Percentiles rank a stretch among this genome's conserved stretches.
Evolutionary conservation across 2,329 filamentous ascomycete species (phyloP).

Genomic region (Cadophora luteo-olivacea): DNA sequence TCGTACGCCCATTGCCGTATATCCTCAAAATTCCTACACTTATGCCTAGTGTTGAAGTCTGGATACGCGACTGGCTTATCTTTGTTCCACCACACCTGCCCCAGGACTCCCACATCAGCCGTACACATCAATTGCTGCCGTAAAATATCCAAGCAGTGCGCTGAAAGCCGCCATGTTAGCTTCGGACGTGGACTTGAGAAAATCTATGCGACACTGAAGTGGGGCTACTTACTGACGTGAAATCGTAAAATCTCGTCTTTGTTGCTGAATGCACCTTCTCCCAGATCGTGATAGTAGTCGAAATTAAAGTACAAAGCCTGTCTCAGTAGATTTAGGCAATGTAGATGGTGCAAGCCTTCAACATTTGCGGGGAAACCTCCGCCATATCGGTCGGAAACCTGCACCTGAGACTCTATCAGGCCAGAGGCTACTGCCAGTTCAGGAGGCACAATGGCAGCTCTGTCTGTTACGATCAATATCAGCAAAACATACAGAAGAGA

Average conservation of each 20-base stretch:
- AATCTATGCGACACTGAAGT: neutral
- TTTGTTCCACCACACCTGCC: conserved; percentile 59
- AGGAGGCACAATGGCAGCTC: conserved; percentile 48
- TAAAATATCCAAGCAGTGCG: conserved; percentile 60
- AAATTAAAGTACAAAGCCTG: conserved; percentile 58
- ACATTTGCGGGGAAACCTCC: conserved; percentile 56
- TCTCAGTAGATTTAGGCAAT: conserved; percentile 60
- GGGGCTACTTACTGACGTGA: conserved; percentile 54
- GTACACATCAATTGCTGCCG: conserved; percentile 62
- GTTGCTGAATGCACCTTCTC: conserved; percentile 54
- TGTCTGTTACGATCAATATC: conserved; percentile 42
- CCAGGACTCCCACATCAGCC: conserved; percentile 56
- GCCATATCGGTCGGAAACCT: conserved; percentile 54
- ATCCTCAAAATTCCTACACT: conserved; percentile 57
- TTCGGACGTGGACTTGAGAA: neutral
- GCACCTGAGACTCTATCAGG: conserved; percentile 54
- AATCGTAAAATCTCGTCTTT: conserved; percentile 52
- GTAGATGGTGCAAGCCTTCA: conserved; percentile 53
- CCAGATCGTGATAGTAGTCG: conserved; percentile 53
- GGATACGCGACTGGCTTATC: conserved; percentile 49
- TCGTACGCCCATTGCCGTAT: conserved; percentile 55
- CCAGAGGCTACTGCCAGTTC: conserved; percentile 51
- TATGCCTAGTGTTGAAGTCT: conserved; percentile 59
- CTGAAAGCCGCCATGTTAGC: conserved; percentile 37
- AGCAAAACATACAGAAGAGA: neutral